These are phyloP conservation scores for Leonotis leonurus DNA, from an alignment of 257 asterid species.

Conservation along the genomic window DNA sequence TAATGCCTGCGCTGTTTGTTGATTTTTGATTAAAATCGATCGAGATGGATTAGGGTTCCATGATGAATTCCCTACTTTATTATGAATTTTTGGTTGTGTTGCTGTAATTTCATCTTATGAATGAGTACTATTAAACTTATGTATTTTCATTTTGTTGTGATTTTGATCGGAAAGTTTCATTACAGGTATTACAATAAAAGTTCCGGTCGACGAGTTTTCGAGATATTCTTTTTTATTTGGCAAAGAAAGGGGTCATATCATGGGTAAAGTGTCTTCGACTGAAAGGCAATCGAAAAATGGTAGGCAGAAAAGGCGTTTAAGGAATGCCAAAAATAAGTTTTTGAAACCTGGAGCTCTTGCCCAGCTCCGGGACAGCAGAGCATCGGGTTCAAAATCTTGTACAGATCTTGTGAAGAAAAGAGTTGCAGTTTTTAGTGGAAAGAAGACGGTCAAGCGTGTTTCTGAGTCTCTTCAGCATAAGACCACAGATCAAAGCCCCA, in stretches of 20 bases:
- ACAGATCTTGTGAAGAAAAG: conserved; percentile 76
- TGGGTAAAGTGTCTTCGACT: conserved; percentile 67
- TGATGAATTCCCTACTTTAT: neutral
- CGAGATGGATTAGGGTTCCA: neutral
- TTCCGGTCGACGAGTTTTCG: neutral
- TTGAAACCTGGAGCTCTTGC: conserved; percentile 90
- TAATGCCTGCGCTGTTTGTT: neutral
- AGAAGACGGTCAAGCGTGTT: conserved; percentile 22
- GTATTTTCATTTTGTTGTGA: neutral
- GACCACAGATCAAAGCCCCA: conserved; percentile 27
- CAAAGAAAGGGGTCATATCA: conserved; percentile 3
- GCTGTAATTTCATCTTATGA: neutral
- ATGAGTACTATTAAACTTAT: neutral
- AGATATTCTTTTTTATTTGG: neutral
- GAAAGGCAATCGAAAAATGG: conserved; percentile 40
- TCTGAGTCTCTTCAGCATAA: conserved; percentile 20
- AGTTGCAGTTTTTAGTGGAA: conserved; percentile 39
- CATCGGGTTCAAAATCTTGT: conserved; percentile 61
- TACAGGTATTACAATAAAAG: neutral
- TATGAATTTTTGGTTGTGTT: neutral
- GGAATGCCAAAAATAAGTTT: conserved; percentile 45
- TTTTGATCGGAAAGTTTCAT: neutral
- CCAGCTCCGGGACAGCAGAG: conserved; percentile 67
- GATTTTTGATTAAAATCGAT: neutral
- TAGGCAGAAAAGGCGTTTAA: conserved; percentile 46